Evolutionary conservation across 805 yeast genomes (phyloP).

Genomic region (Ogataea trehaloabstinens): DNA sequence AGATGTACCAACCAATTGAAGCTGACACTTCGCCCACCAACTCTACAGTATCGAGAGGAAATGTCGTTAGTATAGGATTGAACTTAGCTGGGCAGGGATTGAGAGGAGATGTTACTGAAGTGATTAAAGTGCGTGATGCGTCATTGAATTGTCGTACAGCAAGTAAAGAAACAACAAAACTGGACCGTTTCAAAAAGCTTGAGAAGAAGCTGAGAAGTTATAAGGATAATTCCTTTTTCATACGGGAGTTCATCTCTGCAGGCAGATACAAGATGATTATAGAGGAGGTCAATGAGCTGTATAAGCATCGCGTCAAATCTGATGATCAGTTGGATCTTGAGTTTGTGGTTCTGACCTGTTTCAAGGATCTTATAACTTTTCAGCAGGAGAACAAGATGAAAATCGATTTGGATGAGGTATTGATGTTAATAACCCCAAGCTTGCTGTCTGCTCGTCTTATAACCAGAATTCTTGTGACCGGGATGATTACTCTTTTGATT

Average conservation of each 20-base stretch:
- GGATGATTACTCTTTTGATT: slow-evolving; percentile 56
- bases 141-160: too few species aligned
- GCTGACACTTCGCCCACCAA: slow-evolving; percentile 11
- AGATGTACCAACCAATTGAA: too few species aligned
- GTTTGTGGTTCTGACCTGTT: slow-evolving; percentile 69
- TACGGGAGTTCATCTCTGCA: slow-evolving; percentile 64
- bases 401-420: slow-evolving; percentile 40
- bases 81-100: slow-evolving; percentile 31
- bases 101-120: slow-evolving; percentile 6
- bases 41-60: slow-evolving; percentile 17
- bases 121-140: too few species aligned
- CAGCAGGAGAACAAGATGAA: slow-evolving; percentile 61
- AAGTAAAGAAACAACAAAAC: too few species aligned
- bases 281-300: slow-evolving; percentile 58
- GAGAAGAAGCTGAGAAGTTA: slow-evolving; percentile 19
- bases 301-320: slow-evolving; percentile 37
- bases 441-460: slow-evolving; percentile 69
- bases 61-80: slow-evolving; percentile 29
- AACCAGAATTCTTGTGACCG: slow-evolving; percentile 79
- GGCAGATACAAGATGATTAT: slow-evolving; percentile 83
- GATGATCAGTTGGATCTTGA: slow-evolving; percentile 63
- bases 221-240: slow-evolving; percentile 53
- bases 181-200: too few species aligned
- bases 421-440: slow-evolving; percentile 68
- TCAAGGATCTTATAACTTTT: slow-evolving; percentile 69